Conservation (phyloP, 1,284 basidiomycete species). For the Cryptococcus neoformans region DNA sequence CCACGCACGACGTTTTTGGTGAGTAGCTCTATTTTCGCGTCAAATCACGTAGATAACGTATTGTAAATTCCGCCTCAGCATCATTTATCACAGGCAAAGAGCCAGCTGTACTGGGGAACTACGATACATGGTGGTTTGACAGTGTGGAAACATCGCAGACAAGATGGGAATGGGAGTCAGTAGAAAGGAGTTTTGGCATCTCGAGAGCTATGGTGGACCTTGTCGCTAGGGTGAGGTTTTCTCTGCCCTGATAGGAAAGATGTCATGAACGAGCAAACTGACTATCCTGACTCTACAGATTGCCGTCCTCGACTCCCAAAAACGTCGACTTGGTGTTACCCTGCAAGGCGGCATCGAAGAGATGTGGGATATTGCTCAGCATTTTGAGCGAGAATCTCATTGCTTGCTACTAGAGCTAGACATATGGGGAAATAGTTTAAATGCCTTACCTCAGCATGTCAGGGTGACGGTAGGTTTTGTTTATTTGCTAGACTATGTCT, state of each 20-base stretch:
- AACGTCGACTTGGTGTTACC: slow-evolving; percentile 22
- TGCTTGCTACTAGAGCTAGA: slow-evolving; percentile 28
- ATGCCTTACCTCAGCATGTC: slow-evolving; percentile 26
- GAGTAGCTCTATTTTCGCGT: slow-evolving; percentile 2
- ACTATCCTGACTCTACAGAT: slow-evolving; percentile 9
- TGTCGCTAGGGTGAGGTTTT: slow-evolving; percentile 28
- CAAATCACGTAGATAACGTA: background rate
- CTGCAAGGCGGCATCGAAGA: slow-evolving; percentile 16
- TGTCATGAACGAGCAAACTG: background rate
- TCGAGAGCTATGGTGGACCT: slow-evolving; percentile 35
- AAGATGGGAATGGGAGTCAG: slow-evolving; percentile 38
- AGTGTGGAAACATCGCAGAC: slow-evolving; percentile 33
- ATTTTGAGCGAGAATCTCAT: slow-evolving; percentile 22
- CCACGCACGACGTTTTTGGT: slow-evolving; percentile 35
- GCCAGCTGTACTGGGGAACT: slow-evolving; percentile 30
- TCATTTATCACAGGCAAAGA: slow-evolving; percentile 35
- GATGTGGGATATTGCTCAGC: slow-evolving; percentile 24
- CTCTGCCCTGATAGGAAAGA: background rate
- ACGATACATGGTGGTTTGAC: slow-evolving; percentile 39
- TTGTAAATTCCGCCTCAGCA: slow-evolving; percentile 10
- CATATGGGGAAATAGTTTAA: slow-evolving; percentile 36
- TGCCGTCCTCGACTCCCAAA: slow-evolving; percentile 24
- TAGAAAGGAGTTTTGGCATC: slow-evolving; percentile 33
- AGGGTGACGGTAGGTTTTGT: slow-evolving; percentile 28
- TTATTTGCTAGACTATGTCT: background rate